These are phyloP conservation scores for Halophytophthora batemanensis DNA, from an alignment of 352 stramenopile species.

Conservation along the genomic window DNA sequence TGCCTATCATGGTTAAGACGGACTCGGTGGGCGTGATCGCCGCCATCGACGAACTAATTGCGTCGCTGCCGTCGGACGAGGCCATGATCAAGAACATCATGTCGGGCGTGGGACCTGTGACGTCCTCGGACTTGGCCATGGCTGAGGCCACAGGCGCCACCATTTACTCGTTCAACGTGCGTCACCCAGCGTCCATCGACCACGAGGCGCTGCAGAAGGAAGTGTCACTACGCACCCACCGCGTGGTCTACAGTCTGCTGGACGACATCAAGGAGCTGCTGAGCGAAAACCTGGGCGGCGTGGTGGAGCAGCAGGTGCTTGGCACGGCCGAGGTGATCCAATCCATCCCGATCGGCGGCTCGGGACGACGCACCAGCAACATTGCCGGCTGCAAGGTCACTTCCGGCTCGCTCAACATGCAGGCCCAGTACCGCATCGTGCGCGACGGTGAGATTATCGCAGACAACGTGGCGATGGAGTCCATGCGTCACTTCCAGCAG, in stretches of 20 bases:
- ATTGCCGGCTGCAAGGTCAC: slow-evolving; percentile 96
- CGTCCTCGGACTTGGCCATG: slow-evolving; percentile 80
- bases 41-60: slow-evolving; percentile 86
- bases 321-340: slow-evolving; percentile 79
- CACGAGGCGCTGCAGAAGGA: slow-evolving; percentile 79
- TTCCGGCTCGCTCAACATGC: slow-evolving; percentile 90
- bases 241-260: slow-evolving; percentile 87
- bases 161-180: slow-evolving; percentile 90
- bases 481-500: slow-evolving; percentile 91
- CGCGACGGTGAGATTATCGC: slow-evolving; percentile 91
- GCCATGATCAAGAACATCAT: slow-evolving; percentile 81
- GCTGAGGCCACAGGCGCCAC: slow-evolving; percentile 76
- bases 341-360: slow-evolving; percentile 82
- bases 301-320: slow-evolving; percentile 63
- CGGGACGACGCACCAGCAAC: slow-evolving; percentile 87
- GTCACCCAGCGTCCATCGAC: slow-evolving; percentile 66
- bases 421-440: slow-evolving; percentile 78
- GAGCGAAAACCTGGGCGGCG: slow-evolving; percentile 56
- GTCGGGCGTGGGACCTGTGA: slow-evolving; percentile 78
- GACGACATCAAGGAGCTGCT: slow-evolving; percentile 87
- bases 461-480: slow-evolving; percentile 82
- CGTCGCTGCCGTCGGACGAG: slow-evolving; percentile 64
- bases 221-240: slow-evolving; percentile 67
- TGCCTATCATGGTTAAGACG: slow-evolving; percentile 98
- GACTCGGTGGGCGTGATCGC: slow-evolving; percentile 97